Conservation (phyloP, 2,329 filamentous ascomycete genomes). For the Colletotrichum filicis region DNA sequence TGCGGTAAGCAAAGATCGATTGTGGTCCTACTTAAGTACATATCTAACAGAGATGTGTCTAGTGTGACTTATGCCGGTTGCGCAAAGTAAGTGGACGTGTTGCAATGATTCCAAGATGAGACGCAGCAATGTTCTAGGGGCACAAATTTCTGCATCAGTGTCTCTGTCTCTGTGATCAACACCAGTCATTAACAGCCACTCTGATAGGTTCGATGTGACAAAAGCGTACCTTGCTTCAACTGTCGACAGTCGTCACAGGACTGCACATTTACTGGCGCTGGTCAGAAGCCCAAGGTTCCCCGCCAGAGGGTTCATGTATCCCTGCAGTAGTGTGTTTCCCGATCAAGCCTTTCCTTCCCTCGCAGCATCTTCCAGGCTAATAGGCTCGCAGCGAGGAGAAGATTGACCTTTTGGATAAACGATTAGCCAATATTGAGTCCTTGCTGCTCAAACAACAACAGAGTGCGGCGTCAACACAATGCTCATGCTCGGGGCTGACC, state of each 20-base stretch:
- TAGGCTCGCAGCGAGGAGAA: not conserved
- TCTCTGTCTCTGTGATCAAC: not conserved
- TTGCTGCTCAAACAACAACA: not conserved
- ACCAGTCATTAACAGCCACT: not conserved
- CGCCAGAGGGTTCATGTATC: slow-evolving; percentile 12
- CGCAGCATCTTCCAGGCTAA: not conserved
- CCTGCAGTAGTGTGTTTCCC: not conserved
- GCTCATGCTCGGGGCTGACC: not conserved
- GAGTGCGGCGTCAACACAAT: not conserved
- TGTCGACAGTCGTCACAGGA: not conserved
- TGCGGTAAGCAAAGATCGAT: not conserved
- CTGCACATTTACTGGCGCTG: slow-evolving; percentile 12
- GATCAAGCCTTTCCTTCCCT: not conserved
- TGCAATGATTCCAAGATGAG: no score
- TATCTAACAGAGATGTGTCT: not conserved
- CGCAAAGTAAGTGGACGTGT: slow-evolving; percentile 1
- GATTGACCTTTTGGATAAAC: slow-evolving; percentile 3
- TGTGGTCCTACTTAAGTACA: not conserved
- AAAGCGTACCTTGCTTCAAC: slow-evolving; percentile 2
- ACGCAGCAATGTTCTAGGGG: not conserved
- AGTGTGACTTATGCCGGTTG: slow-evolving; percentile 12
- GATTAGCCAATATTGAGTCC: slow-evolving; percentile 5
- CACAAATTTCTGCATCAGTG: not conserved
- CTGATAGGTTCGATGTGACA: slow-evolving; percentile 16
- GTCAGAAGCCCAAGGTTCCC: slow-evolving; percentile 17